Evolutionary conservation across 2,329 filamentous ascomycete species (phyloP).

Genomic region (Escovopsis sp.): DNA sequence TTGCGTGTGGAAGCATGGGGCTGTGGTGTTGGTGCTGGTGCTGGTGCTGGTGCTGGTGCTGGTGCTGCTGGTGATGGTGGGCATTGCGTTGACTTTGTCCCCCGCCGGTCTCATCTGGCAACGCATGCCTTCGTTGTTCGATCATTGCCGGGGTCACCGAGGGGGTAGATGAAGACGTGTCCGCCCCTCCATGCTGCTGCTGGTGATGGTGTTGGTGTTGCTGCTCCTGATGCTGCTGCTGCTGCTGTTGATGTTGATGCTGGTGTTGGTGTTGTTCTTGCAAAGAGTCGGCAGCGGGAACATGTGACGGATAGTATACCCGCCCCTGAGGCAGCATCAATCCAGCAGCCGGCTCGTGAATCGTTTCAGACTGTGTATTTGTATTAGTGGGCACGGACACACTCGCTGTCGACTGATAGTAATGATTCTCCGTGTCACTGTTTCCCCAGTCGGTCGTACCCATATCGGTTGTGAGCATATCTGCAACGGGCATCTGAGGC

Average conservation of each 20-base stretch:
- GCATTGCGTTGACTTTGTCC: neutral
- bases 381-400: constrained; percentile 11
- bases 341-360: constrained; percentile 1
- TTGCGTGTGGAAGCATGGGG: neutral
- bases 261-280: no score
- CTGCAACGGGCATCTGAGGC: constrained; percentile 14
- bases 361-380: constrained; percentile 7
- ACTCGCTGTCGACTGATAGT: constrained; percentile 15
- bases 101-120: neutral
- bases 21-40: no score
- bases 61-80: no score
- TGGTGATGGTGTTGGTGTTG: no score
- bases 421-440: constrained; percentile 9
- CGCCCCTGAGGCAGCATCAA: constrained; percentile 9
- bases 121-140: neutral
- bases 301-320: constrained; percentile 8
- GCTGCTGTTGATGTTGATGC: no score
- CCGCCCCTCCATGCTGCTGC: neutral
- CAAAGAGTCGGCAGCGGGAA: constrained; percentile 1
- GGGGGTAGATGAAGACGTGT: neutral
- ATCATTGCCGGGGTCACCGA: neutral
- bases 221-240: no score
- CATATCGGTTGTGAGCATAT: constrained; percentile 12
- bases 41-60: no score
- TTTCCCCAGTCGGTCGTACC: constrained; percentile 9